These are phyloP conservation scores for Pinus albicaulis DNA, from an alignment of 75 land plant genomes.

Conservation along the genomic window DNA sequence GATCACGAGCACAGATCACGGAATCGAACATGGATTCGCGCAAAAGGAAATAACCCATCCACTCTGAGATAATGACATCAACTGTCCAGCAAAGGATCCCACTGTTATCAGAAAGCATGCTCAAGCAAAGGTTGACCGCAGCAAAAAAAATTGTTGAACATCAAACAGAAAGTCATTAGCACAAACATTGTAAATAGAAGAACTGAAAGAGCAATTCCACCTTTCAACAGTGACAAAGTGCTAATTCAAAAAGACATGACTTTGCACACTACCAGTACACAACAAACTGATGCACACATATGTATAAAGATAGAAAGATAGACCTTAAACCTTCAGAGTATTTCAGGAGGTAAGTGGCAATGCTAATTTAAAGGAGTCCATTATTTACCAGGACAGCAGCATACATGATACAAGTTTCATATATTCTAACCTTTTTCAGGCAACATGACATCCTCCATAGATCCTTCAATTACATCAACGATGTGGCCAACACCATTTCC, in stretches of 20 bases:
- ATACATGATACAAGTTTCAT: conserved; percentile 2
- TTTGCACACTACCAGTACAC: neutral
- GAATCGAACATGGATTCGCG: conserved; percentile 99
- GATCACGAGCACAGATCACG: conserved; percentile 93
- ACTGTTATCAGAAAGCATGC: neutral
- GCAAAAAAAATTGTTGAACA: neutral
- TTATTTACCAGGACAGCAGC: neutral
- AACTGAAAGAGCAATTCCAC: neutral
- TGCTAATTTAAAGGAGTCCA: neutral
- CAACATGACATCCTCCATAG: conserved; percentile 80
- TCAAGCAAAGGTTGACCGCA: neutral
- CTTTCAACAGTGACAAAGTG: neutral
- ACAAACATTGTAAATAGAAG: neutral
- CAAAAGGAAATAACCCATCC: conserved; percentile 99
- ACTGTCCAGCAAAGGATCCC: conserved; percentile 52
- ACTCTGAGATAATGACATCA: conserved; percentile 99
- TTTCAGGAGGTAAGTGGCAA: neutral
- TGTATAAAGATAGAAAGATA: neutral
- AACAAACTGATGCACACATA: neutral
- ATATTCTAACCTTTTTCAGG: conserved; percentile 85
- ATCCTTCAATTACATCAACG: conserved; percentile 94
- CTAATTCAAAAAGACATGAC: neutral
- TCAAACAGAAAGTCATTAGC: neutral
- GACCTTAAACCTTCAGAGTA: neutral
- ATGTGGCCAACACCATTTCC: conserved; percentile 69